Conservation (phyloP, 2,329 filamentous ascomycete genomes). For the Exophiala phaeomuriformis region DNA sequence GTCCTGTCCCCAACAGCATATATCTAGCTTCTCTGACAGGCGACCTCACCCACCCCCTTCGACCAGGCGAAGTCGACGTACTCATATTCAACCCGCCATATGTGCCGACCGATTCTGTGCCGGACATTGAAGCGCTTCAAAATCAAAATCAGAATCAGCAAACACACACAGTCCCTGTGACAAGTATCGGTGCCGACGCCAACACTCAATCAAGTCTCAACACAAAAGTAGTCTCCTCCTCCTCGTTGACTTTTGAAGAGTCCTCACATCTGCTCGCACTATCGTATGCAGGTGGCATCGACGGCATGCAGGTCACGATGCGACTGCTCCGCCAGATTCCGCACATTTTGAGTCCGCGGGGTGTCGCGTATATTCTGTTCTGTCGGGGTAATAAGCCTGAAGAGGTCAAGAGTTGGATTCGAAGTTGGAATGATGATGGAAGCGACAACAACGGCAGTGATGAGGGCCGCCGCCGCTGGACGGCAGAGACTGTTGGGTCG, state of each 20-base stretch:
- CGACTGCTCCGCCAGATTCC: constrained; percentile 66
- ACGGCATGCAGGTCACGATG: constrained; percentile 92
- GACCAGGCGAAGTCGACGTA: constrained; percentile 60
- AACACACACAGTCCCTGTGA: constrained; percentile 33
- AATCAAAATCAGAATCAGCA: background rate
- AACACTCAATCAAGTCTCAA: background rate
- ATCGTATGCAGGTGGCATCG: constrained; percentile 77
- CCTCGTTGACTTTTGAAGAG: constrained; percentile 54
- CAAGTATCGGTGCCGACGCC: constrained; percentile 3
- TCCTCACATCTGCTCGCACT: constrained; percentile 78
- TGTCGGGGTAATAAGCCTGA: constrained; percentile 86
- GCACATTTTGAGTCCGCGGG: constrained; percentile 53
- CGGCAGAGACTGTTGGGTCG: constrained; percentile 65
- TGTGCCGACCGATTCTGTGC: constrained; percentile 74
- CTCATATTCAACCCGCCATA: constrained; percentile 97
- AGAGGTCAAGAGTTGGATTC: constrained; percentile 58
- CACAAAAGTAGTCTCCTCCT: background rate
- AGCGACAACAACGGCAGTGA: constrained; percentile 29
- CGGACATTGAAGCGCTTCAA: constrained; percentile 32
- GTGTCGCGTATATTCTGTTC: constrained; percentile 81
- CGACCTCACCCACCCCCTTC: constrained; percentile 63
- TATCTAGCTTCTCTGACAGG: constrained; percentile 62
- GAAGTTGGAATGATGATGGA: constrained; percentile 46
- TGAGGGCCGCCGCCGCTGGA: constrained; percentile 47
- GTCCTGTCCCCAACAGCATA: constrained; percentile 17